Base-by-base conservation (phyloP, 2,329 filamentous ascomycete genomes). In the Sporothrix brasiliensis region DNA sequence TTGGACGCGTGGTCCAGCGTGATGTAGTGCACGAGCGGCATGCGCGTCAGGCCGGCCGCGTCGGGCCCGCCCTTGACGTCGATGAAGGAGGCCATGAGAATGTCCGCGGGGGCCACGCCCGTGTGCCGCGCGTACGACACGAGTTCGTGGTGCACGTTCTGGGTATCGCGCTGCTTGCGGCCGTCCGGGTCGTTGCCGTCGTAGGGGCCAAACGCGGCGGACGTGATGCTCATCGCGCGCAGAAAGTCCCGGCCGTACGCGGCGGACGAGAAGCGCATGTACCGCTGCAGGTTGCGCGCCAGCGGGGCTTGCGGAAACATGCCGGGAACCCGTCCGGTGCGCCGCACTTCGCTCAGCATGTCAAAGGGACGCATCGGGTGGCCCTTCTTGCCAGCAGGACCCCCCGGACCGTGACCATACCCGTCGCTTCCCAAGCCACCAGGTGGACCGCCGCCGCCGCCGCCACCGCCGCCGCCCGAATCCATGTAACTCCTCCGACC, bases 1-100 rank as follows among this genome's bases (percentile, higher is more conserved):
- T 88, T 89, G 1, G 89, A 89, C 67, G 89, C 87, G 75, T 91
- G 89, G 74, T 92, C 90, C 0, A 92, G 80, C 1, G 89, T 89
- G 49, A 92, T 86, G 74, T 91, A 92, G 77, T 92, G 90, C 2
- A 92, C 89, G 21, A 92, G 82, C 1, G 90, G 90, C 70, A 91
- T 85, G 0, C 89, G 89, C 0, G 87, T 89, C 27, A 88, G 84
- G 0, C 90, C 89, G 3, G 85, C 85, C 0, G 87, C 84, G 75
- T 91, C 89, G 1, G 88, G 86, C 3, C 89, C 89, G 41, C 90
- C 90, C 69, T 89, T 85, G 2, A 88, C 84, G 75, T 92, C 90
- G 53, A 91, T 86, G 75, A 91, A 92, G 0, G 90, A 92, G 0
- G 90, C 89, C 2, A 92, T 79, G 1, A 92, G 80, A 60, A 91